A percentile compares a stretch with the other conserved stretches of the same genome.
These are phyloP conservation scores for Penicillium sp. DNA, from an alignment of 2,329 filamentous ascomycete species.

Conservation along the genomic window DNA sequence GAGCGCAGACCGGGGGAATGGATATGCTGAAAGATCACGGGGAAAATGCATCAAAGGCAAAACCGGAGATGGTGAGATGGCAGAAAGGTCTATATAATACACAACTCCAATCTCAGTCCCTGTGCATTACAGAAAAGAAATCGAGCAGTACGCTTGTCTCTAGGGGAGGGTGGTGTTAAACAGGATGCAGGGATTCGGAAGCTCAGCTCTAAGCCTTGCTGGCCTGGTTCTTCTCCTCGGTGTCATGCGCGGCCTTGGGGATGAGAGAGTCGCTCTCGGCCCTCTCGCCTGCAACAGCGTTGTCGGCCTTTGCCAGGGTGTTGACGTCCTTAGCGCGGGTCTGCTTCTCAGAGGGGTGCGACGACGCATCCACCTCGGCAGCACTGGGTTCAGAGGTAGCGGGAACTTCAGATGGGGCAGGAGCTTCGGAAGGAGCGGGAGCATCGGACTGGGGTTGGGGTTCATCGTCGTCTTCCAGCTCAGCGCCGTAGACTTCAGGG, in stretches of 20 bases:
- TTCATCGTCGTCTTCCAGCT: conserved; percentile 72
- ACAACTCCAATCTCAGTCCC: conserved; percentile 17
- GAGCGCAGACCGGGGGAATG: conserved; percentile 22
- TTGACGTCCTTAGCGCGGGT: conserved; percentile 21
- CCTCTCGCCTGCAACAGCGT: conserved; percentile 20
- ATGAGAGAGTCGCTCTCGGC: conserved; percentile 46
- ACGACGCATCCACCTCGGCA: conserved; percentile 24
- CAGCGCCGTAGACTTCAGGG: conserved; percentile 88
- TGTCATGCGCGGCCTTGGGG: conserved; percentile 51
- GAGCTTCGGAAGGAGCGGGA: conserved; percentile 23
- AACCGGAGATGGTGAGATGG: conserved; percentile 13
- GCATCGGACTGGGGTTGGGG: conserved; percentile 34
- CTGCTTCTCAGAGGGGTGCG: conserved; percentile 25
- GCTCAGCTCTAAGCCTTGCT: conserved; percentile 19
- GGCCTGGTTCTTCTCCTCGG: conserved; percentile 23
- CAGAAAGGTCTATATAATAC: conserved; percentile 24
- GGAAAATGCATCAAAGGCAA: conserved; percentile 10
- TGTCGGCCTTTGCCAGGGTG: conserved; percentile 21
- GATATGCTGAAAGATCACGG: conserved; percentile 20
- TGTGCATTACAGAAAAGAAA: conserved; percentile 8
- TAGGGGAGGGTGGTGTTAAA: conserved; percentile 8
- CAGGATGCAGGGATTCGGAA: conserved; percentile 3
- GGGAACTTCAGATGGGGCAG: conserved; percentile 31
- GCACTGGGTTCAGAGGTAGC: conserved; percentile 23
- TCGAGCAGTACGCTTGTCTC: conserved; percentile 2